Base-by-base conservation (phyloP, 306 rosid genomes). In the Crotalaria pallida region DNA sequence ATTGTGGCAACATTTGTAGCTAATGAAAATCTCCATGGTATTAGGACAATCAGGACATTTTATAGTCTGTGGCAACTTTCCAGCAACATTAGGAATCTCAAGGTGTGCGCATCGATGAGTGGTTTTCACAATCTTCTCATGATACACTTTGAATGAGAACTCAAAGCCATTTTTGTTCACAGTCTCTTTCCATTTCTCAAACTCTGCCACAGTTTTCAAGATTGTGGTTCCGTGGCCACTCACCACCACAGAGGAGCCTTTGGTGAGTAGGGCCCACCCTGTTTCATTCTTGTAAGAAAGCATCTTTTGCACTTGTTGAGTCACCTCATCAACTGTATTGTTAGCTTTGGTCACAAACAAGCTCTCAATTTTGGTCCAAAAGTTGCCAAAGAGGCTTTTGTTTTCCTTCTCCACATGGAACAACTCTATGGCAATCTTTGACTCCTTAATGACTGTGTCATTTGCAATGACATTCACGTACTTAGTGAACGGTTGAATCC, bases 1-100 rank as follows among this genome's bases (percentile, higher is more conserved):
- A n/a, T 58, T 53, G 60, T 88, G 91, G 84, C 91, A 88, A 9
- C 89, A 88, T 71, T 84, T 86, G 77, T 84, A 88, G 78, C 81
- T 84, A 67, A 88, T 63, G 45, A 55, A 85, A 7, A 86, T 73
- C 41, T 86, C 87, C 96, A 88, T 88, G 3, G 75, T 57, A 11
- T 86, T 80, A 4, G 72, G 75, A 48, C 93, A 88, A 6, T 88
- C 90, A 0, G 87, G 87, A 43, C 93, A 88, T 11, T 71, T 65
- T 57, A 88, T 78, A 2, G n/a, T 26, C 15, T 78, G 78, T 0
- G 93, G 87, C 1, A 77, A 71, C 71, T 80, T 81, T 24, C 88
- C 85, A 6, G 67, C 76, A 1, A 62, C 21, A 1, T 50, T 61
- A 0, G 84, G 80, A 21, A 84, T 77, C 11, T 85, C 85, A 0